Conservation (phyloP, 2,329 filamentous ascomycete genomes). For the Cyphellophora europaea region DNA sequence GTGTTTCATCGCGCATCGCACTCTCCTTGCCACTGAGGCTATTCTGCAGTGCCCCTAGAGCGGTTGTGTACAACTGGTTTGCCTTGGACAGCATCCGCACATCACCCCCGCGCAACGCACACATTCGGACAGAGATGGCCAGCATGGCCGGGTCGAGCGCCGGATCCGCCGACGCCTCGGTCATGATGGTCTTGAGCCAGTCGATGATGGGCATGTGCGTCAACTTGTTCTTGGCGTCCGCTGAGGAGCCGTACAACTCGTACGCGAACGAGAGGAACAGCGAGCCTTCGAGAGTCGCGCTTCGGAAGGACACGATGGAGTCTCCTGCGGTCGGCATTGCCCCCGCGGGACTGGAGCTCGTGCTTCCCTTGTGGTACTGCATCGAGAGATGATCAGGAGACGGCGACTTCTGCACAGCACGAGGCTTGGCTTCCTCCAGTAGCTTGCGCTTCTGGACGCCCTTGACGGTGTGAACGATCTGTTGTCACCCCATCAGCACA, state of each 20-base stretch:
- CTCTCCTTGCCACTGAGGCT: neutral
- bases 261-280: neutral
- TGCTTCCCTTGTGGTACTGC: neutral
- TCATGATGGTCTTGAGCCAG: neutral
- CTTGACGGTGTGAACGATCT: constrained; percentile 1
- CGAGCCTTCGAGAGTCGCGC: neutral
- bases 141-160: constrained; percentile 1
- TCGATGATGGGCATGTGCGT: constrained; percentile 1
- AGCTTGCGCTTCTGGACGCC: constrained; percentile 1
- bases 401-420: neutral
- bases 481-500: neutral
- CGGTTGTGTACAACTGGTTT: neutral
- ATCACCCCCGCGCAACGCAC: neutral
- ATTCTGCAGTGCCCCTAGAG: neutral
- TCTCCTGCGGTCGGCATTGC: too few relatives aligned
- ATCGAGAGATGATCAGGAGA: neutral
- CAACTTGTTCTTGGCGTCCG: neutral
- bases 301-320: neutral
- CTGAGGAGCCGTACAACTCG: neutral
- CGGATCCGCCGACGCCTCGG: neutral
- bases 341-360: too few relatives aligned
- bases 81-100: neutral
- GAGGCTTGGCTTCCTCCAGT: neutral
- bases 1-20: constrained; percentile 1
- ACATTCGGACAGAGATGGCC: neutral